These are phyloP conservation scores for Claviceps africana DNA, from an alignment of 2,329 filamentous ascomycete genomes.

Conservation along the genomic window DNA sequence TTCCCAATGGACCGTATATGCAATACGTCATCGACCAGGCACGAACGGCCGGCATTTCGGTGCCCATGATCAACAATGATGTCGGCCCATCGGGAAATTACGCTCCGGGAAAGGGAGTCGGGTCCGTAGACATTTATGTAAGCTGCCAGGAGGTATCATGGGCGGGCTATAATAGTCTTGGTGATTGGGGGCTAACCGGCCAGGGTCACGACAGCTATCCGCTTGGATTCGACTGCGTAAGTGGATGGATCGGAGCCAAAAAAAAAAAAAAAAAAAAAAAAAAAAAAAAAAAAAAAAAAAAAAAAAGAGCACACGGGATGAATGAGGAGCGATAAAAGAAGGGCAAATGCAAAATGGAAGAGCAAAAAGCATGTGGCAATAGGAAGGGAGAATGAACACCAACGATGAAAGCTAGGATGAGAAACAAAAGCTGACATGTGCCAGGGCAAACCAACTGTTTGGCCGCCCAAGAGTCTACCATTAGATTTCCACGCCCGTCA, in stretches of 20 bases:
- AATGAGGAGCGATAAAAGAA: too few species aligned
- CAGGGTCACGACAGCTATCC: slow-evolving; percentile 25
- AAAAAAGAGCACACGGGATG: too few species aligned
- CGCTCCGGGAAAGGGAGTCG: slow-evolving; percentile 44
- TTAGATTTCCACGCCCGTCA: slow-evolving; percentile 28
- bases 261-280: neutral
- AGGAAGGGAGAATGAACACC: neutral
- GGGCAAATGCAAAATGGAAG: neutral
- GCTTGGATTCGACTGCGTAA: slow-evolving; percentile 29
- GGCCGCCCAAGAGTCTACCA: slow-evolving; percentile 45
- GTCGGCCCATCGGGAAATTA: slow-evolving; percentile 46
- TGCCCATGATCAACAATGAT: slow-evolving; percentile 67
- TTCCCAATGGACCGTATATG: slow-evolving; percentile 56
- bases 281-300: too few species aligned
- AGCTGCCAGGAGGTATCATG: slow-evolving; percentile 1
- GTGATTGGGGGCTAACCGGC: slow-evolving; percentile 1
- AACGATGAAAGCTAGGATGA: neutral
- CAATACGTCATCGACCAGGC: slow-evolving; percentile 56
- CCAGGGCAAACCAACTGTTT: slow-evolving; percentile 30
- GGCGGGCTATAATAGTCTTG: neutral
- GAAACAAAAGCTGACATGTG: neutral
- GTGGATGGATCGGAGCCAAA: neutral
- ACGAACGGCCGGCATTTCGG: slow-evolving; percentile 51
- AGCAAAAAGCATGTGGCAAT: neutral
- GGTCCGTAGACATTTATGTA: slow-evolving; percentile 44